Evolutionary conservation across 2,329 filamentous ascomycete genomes (phyloP).

Genomic region (Cadophora luteo-olivacea): DNA sequence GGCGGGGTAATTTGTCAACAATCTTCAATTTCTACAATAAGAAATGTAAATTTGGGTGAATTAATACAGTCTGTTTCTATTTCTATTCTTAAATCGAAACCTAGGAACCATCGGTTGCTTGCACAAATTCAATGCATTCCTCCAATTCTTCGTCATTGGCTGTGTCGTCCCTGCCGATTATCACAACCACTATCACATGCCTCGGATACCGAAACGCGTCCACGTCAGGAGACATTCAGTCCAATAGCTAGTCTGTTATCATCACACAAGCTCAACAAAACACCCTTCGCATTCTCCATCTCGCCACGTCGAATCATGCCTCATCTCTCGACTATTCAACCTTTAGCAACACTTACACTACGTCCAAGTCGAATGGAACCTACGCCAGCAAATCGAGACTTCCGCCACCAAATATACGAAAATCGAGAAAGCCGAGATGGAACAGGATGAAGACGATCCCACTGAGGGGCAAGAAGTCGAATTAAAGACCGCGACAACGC

Average conservation of each 20-base stretch:
- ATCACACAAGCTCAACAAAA: slow-evolving; percentile 26
- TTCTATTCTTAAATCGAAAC: not conserved
- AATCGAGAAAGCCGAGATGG: slow-evolving; percentile 31
- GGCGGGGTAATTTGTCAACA: not conserved
- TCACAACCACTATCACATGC: slow-evolving; percentile 44
- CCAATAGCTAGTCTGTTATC: slow-evolving; percentile 80
- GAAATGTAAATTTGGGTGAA: no score
- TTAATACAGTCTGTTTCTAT: not conserved
- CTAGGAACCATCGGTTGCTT: not conserved
- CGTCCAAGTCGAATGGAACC: slow-evolving; percentile 19
- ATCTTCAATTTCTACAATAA: not conserved
- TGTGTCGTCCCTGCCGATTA: slow-evolving; percentile 21
- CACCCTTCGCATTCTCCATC: slow-evolving; percentile 5
- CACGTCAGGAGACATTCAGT: slow-evolving; percentile 27
- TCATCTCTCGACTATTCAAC: not conserved
- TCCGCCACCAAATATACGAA: not conserved
- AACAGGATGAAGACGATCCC: slow-evolving; percentile 37
- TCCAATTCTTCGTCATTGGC: not conserved
- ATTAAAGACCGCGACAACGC: slow-evolving; percentile 1
- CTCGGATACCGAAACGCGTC: slow-evolving; percentile 26
- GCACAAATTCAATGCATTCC: not conserved
- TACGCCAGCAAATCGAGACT: not conserved
- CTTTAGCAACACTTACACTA: not conserved
- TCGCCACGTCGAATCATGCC: slow-evolving; percentile 28
- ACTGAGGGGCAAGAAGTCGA: slow-evolving; percentile 20